Percentiles rank a stretch among this genome's conserved stretches.
Evolutionary conservation across 495 filamentous ascomycete genomes (phyloP).

Genomic region (Hyaloscypha finlandica): DNA sequence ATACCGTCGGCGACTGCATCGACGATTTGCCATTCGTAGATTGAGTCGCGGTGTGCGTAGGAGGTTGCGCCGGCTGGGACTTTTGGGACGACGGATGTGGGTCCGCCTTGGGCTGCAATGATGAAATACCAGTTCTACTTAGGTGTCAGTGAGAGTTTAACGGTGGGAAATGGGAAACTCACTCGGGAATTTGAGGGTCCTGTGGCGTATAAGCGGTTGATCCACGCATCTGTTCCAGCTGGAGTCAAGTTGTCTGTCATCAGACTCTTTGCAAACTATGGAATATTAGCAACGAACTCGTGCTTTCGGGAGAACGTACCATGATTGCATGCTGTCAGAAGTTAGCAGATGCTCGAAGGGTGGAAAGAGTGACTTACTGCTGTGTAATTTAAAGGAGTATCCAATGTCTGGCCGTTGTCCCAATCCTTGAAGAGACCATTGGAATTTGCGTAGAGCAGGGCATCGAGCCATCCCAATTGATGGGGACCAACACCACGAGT

Average conservation of each 20-base stretch:
- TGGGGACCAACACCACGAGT: not conserved
- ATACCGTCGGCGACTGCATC: not conserved
- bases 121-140: not conserved
- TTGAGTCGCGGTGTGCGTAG: not conserved
- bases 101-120: not conserved
- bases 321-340: not conserved
- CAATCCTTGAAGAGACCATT: not conserved
- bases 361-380: not conserved
- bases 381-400: not conserved
- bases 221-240: not conserved
- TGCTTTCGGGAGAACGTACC: not conserved
- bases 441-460: not conserved
- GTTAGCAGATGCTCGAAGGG: not conserved
- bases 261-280: not conserved
- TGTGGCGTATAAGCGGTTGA: not conserved
- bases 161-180: not conserved
- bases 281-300: not conserved
- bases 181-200: not conserved
- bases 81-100: not conserved
- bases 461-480: not conserved
- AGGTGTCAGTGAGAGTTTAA: not conserved
- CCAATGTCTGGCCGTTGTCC: not conserved
- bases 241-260: not conserved
- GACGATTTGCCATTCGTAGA: not conserved
- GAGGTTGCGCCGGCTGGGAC: not conserved